Percentiles rank a stretch among this genome's conserved stretches.
phyloP scores from a whole-genome alignment of 2,329 filamentous ascomycete genomes.

The Trichoderma endophyticum region DNA sequence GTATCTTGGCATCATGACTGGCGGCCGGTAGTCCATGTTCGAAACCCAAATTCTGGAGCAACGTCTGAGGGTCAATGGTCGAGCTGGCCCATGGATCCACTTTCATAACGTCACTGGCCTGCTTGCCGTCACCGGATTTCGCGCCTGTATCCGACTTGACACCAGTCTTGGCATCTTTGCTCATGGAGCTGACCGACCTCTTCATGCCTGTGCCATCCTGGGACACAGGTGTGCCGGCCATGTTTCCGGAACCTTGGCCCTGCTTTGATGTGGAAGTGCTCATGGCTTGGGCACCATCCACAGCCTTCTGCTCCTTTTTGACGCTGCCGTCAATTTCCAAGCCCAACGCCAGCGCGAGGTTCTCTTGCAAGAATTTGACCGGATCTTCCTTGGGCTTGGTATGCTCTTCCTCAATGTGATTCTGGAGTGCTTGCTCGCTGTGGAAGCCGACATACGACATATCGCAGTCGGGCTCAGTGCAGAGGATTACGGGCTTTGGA shows the following conservation, averaged over 20 bases:
- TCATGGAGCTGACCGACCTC: constrained; percentile 46
- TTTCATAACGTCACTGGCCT: constrained; percentile 24
- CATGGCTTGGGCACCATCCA: constrained; percentile 37
- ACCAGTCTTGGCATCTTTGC: constrained; percentile 38
- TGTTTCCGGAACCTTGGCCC: constrained; percentile 45
- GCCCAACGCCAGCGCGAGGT: constrained; percentile 47
- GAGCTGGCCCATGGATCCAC: constrained; percentile 38
- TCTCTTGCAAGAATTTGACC: constrained; percentile 50
- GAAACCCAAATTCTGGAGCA: constrained; percentile 35
- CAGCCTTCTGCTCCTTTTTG: constrained; percentile 35
- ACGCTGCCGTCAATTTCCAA: constrained; percentile 49
- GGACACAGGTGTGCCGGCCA: constrained; percentile 48
- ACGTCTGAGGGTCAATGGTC: constrained; percentile 50
- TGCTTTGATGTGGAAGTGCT: constrained; percentile 44
- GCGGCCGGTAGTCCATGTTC: constrained; percentile 41
- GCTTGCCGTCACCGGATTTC: constrained; percentile 31
- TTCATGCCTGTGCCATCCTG: constrained; percentile 48
- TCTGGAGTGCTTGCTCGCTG: constrained; percentile 51
- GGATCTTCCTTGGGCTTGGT: constrained; percentile 54
- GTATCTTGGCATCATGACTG: constrained; percentile 52
- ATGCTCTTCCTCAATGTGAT: constrained; percentile 59
- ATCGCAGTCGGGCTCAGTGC: constrained; percentile 55
- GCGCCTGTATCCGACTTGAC: constrained; percentile 30
- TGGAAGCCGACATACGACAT: constrained; percentile 47
- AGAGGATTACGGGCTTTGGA: constrained; percentile 45